Conservation (phyloP, 805 yeast genomes). For the Monosporozyma yasuniensis region DNA sequence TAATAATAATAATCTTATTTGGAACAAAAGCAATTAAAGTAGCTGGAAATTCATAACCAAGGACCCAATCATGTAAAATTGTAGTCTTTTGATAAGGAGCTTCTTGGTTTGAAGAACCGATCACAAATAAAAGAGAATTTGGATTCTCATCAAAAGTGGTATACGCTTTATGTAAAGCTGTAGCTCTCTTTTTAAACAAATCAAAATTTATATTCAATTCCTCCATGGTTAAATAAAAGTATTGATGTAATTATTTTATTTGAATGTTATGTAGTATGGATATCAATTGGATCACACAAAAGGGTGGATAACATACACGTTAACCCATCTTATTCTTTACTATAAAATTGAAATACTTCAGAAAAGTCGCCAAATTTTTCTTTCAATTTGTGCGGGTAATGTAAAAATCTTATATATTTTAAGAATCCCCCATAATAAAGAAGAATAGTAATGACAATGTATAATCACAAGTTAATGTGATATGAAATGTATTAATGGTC, state of each 20-base stretch:
- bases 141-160: constrained; percentile 27
- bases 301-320: neutral
- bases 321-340: neutral
- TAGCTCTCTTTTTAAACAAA: constrained; percentile 23
- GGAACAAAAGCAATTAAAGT: constrained; percentile 62
- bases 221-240: constrained; percentile 15
- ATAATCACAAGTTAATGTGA: neutral
- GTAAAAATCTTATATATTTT: neutral
- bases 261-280: neutral
- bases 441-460: neutral
- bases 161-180: constrained; percentile 20
- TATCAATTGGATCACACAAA: neutral
- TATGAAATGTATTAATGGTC: neutral
- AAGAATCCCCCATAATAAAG: neutral
- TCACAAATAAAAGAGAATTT: constrained; percentile 51
- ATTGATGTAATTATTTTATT: neutral
- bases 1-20: constrained; percentile 53
- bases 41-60: constrained; percentile 95
- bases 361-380: neutral
- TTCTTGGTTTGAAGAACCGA: constrained; percentile 81
- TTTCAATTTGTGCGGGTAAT: neutral
- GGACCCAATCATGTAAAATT: constrained; percentile 78
- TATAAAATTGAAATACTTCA: neutral
- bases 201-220: constrained; percentile 27
- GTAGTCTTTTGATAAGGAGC: constrained; percentile 86